Base-by-base conservation (phyloP, 257 asterid genomes). In the Perilla frutescens region DNA sequence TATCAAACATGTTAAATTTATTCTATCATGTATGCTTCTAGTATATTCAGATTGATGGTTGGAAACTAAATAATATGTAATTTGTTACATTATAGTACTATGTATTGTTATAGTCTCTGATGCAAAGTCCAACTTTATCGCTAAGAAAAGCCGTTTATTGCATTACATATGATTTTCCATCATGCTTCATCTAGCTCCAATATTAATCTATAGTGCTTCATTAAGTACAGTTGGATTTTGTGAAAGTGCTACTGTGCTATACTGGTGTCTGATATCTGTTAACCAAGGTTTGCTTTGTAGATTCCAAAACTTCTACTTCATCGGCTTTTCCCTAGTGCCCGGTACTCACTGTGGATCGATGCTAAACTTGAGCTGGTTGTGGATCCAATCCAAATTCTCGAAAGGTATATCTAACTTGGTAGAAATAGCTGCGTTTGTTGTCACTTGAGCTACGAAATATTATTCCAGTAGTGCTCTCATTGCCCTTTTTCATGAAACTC, bases 311-410 rank as follows among this genome's bases (percentile, higher is more conserved):
- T 93, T 75, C 87, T 93, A 56, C 87, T 91, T 64, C 98, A 91
- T 75, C 85, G 97, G 74, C 93, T 93, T 79, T 93, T 88, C 67
- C 98, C 96, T 2, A 88, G 84, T 81, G 87, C 92, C 37, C 90
- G 89, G 43, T 93, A 93, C 83, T 93, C 98, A 26, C 56, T 93
- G 72, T 93, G 98, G 97, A 77, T 93, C 49, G 98, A 93, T 84
- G 98, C 96, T 63, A 93, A 93, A 76, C 96, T 93, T 63, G 94
- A 93, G 83, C 92, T 93, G 49, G 89, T 89, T 69, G 96, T 91
- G 70, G 98, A 93, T 82, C 98, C 98, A 66, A 69, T 88, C 80
- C 91, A 85, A 84, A 82, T 91, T 80, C 95, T 91, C 8, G 98
- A 93, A 86, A 91, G 98, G 98, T 89, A 78, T 57, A 56, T 75